Evolutionary conservation across 2,329 filamentous ascomycete species (phyloP), one percentile per base, ranked within the genome.

Genomic region (Madurella fahalii): DNA sequence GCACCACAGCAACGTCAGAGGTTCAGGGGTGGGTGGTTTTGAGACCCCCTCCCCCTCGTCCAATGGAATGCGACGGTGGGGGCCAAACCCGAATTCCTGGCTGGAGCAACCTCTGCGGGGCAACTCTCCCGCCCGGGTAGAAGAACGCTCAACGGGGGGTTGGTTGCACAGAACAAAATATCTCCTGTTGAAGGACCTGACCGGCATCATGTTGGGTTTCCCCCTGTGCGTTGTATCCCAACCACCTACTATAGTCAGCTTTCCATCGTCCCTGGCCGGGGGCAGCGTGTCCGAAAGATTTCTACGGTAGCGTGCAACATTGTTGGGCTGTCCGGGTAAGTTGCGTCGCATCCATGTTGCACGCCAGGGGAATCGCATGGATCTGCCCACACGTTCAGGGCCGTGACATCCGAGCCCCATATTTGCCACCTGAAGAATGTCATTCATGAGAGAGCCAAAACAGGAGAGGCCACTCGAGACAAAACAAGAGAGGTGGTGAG

Each of bases 21-120:
- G 3, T 25, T 7, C 25, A 25, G 25, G 25, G 25, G 25, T 25
- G 25, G 25, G 25, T 25, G 25, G 25, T 25, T 3, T 25, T 25
- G 25, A 25, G 25, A 43, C 13, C 25, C 8, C 42, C 20, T 12
- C 37, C 41, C 42, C 17, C 15, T 44, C 34, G 40, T 31, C 17
- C 32, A 25, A 40, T 40, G 41, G 46, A 30, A 30, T 17, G 20
- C 20, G 15, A 54, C 41, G 48, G 54, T 45, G 48, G 48, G 47
- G 45, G 51, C 44, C 53, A 52, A 58, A 60, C 61, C 63, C 63
- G 61, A 58, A 52, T 62, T 62, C 61, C 61, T 60, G 63, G 60
- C 60, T 59, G 59, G 40, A 52, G 46, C 43, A n/a, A 52, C 37
- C 51, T 51, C 16, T 45, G 41, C 39, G 47, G 50, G 46, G 32